Conservation (phyloP, 1,284 basidiomycete genomes). For the Rhodotorula sp. region DNA sequence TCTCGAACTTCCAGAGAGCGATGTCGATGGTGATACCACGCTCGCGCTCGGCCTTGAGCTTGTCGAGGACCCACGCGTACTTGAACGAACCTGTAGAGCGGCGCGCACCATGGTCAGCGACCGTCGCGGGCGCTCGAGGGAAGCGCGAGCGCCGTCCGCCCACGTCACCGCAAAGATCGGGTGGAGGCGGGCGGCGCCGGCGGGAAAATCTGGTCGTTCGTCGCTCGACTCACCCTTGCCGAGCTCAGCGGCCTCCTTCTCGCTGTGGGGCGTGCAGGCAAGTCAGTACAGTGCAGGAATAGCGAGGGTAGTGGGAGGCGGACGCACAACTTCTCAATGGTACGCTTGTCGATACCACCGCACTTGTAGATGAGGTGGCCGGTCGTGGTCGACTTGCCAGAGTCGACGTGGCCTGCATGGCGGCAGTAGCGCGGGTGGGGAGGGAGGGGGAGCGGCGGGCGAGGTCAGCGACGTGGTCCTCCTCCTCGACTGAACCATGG, state of each 20-base stretch:
- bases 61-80: conserved; percentile 97
- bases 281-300: background rate
- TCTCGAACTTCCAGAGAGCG: conserved; percentile 99
- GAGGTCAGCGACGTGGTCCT: background rate
- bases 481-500: background rate
- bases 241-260: conserved; percentile 99
- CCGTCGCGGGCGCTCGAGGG: no score
- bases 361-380: conserved; percentile 99
- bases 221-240: conserved; percentile 87
- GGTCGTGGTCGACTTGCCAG: conserved; percentile 95
- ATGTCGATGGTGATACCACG: conserved; percentile 99
- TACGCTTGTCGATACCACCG: conserved; percentile 99
- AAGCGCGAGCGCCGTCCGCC: background rate
- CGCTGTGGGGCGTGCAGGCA: conserved; percentile 52
- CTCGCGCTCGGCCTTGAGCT: conserved; percentile 99
- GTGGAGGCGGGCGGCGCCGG: background rate
- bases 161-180: background rate
- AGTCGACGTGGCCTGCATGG: conserved; percentile 42
- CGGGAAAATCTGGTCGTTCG: conserved; percentile 49
- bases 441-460: background rate
- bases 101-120: background rate
- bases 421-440: background rate
- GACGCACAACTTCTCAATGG: conserved; percentile 77
- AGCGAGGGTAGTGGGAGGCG: background rate
- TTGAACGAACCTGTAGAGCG: conserved; percentile 52